phyloP scores from a whole-genome alignment of 441 rosid species.

The Populus trichocarpa region DNA sequence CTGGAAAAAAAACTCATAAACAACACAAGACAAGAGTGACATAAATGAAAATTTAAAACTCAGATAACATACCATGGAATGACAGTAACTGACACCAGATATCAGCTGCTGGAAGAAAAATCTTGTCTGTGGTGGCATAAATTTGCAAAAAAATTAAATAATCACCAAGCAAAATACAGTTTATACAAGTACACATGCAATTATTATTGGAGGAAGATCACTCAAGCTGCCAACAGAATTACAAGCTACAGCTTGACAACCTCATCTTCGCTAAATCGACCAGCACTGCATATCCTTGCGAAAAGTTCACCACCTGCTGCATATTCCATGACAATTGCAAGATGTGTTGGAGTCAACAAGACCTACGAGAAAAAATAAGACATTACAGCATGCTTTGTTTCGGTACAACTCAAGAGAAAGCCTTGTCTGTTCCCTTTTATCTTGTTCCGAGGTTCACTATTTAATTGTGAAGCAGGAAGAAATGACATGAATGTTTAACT shows the following conservation, averaged over 20 bases:
- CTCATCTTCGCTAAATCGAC: conserved; percentile 96
- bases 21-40: background rate
- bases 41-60: background rate
- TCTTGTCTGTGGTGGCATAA: conserved; percentile 53
- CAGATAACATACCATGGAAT: conserved; percentile 48
- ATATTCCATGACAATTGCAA: conserved; percentile 89
- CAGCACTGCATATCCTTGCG: conserved; percentile 79
- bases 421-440: background rate
- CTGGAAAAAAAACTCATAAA: conserved; percentile 32
- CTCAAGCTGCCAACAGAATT: background rate
- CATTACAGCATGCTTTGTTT: background rate
- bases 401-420: conserved; percentile 1
- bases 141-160: conserved; percentile 3
- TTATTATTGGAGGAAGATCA: background rate
- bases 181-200: background rate
- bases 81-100: conserved; percentile 85
- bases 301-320: conserved; percentile 98
- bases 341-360: conserved; percentile 69
- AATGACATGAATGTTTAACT: background rate
- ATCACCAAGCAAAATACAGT: conserved; percentile 1
- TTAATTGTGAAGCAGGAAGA: background rate
- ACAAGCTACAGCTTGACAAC: conserved; percentile 27
- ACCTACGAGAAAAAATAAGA: conserved; percentile 37
- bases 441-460: background rate
- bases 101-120: conserved; percentile 94